Evolutionary conservation across 2,329 filamentous ascomycete species (phyloP).

Genomic region (Talaromyces sp.): DNA sequence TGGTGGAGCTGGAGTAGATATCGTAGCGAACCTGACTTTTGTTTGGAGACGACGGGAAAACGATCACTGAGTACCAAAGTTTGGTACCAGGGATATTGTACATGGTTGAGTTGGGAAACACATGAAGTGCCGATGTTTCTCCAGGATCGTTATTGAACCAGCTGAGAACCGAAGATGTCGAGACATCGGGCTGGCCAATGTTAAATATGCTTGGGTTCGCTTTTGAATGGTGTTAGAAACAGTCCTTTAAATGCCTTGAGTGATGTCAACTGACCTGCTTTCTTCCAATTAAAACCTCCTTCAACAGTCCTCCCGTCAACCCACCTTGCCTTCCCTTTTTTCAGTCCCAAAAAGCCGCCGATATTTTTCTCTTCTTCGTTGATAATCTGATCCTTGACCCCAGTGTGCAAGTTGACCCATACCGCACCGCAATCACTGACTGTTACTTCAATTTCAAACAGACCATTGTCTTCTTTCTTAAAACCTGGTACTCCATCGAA

Average conservation of each 20-base stretch:
- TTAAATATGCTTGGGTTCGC: constrained; percentile 1
- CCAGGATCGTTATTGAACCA: background rate
- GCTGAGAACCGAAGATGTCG: background rate
- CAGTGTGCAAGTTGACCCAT: constrained; percentile 22
- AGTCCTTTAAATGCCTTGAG: background rate
- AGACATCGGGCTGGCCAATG: background rate
- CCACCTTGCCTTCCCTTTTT: constrained; percentile 16
- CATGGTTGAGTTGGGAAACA: constrained; percentile 21
- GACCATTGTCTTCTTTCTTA: constrained; percentile 51
- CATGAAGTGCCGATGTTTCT: background rate
- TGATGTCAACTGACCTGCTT: constrained; percentile 17
- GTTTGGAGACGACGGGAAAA: constrained; percentile 21
- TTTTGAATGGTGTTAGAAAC: background rate
- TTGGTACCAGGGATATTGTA: constrained; percentile 11
- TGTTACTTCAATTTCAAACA: constrained; percentile 37
- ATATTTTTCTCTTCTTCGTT: constrained; percentile 1
- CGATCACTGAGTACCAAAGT: constrained; percentile 20
- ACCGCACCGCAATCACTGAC: constrained; percentile 13
- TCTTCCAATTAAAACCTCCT: constrained; percentile 30
- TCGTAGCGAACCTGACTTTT: constrained; percentile 27
- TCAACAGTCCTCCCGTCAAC: constrained; percentile 21
- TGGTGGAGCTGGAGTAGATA: constrained; percentile 15
- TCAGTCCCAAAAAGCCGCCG: constrained; percentile 14
- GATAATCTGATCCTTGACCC: constrained; percentile 17
- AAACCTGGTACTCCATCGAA: constrained; percentile 54